phyloP scores from a whole-genome alignment of 805 yeast genomes.

The Candida hungchunana region DNA sequence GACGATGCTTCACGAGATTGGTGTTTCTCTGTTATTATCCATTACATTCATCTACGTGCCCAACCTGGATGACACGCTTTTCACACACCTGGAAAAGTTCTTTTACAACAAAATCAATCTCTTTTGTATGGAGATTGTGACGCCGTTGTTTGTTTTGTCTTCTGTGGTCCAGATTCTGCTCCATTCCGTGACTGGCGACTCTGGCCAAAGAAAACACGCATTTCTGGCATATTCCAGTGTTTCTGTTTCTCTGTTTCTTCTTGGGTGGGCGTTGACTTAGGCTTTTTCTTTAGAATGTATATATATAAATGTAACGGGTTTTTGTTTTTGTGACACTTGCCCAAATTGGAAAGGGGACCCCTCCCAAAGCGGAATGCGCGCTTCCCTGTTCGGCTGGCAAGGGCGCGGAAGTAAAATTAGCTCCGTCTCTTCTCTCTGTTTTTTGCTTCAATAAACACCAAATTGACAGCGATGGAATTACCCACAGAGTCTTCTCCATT shows the following conservation, averaged over 20 bases:
- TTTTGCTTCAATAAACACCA: neutral
- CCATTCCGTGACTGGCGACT: slow-evolving; percentile 8
- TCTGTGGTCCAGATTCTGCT: slow-evolving; percentile 13
- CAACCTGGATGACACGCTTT: slow-evolving; percentile 27
- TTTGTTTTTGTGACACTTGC: too few relatives aligned
- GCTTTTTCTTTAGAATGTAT: too few relatives aligned
- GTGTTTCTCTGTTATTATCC: slow-evolving; percentile 33
- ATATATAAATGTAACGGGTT: too few relatives aligned
- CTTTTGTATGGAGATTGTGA: slow-evolving; percentile 28
- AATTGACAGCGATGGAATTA: slow-evolving; percentile 3
- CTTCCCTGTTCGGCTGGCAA: neutral
- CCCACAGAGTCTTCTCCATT: slow-evolving; percentile 11
- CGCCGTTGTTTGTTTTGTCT: slow-evolving; percentile 28
- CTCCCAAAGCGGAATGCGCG: slow-evolving; percentile 7
- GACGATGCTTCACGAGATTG: slow-evolving; percentile 26
- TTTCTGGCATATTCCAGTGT: slow-evolving; percentile 6
- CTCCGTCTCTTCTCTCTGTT: too few relatives aligned
- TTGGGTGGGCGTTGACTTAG: slow-evolving; percentile 19
- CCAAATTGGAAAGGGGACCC: too few relatives aligned
- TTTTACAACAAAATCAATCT: slow-evolving; percentile 29
- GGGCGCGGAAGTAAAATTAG: too few relatives aligned
- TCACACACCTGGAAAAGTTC: slow-evolving; percentile 30
- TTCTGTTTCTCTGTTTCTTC: slow-evolving; percentile 19
- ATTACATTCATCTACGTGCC: slow-evolving; percentile 39
- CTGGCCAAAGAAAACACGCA: slow-evolving; percentile 2